A percentile compares a stretch with the other conserved stretches of the same genome.
Evolutionary conservation across 148 eudicot species (phyloP).

Genomic region (Amaranthus hypochondriacus): DNA sequence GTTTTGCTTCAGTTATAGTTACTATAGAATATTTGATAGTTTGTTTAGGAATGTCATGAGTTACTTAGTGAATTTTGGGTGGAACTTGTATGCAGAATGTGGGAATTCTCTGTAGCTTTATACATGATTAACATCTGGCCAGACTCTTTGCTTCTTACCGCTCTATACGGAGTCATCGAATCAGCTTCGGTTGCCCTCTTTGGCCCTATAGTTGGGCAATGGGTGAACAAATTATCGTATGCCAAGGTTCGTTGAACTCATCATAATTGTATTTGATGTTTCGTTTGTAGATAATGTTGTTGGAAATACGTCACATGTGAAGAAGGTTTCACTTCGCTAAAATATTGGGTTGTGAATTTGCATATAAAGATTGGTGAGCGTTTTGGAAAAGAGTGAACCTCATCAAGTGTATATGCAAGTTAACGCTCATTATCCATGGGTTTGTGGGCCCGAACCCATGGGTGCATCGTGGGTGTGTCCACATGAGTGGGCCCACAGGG

Average conservation of each 20-base stretch:
- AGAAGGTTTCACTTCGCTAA: no score
- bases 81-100: constrained; percentile 52
- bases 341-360: no score
- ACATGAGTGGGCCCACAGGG: no score
- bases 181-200: constrained; percentile 61
- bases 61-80: not conserved
- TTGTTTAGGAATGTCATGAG: not conserved
- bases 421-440: no score
- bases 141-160: constrained; percentile 71
- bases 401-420: no score
- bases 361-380: no score
- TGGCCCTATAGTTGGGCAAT: constrained; percentile 79
- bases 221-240: constrained; percentile 57
- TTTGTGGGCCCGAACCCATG: no score
- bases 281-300: not conserved
- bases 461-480: no score
- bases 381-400: no score
- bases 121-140: constrained; percentile 93
- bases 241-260: constrained; percentile 40
- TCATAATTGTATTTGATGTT: not conserved
- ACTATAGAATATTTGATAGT: not conserved
- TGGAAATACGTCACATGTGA: no score
- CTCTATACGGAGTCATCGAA: constrained; percentile 83
- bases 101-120: constrained; percentile 92
- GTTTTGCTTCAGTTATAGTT: not conserved